phyloP scores from a whole-genome alignment of 371 early-diverging fungal genomes.

The Syncephalis plumigaleata region DNA sequence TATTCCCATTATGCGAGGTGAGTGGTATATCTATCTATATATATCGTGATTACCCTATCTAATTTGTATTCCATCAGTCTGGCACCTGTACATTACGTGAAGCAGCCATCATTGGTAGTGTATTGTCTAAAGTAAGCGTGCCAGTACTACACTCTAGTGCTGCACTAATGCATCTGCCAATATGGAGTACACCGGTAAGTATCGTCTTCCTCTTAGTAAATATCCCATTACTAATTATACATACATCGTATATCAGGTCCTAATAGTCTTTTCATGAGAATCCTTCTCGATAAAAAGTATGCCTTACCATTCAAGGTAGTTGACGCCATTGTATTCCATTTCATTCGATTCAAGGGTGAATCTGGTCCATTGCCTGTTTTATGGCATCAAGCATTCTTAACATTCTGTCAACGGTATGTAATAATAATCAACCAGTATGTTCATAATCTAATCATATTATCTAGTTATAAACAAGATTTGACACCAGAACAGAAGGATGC shows the following conservation, averaged over 20 bases:
- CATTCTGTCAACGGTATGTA: conserved; percentile 71
- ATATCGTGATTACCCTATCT: neutral
- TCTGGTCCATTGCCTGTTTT: conserved; percentile 80
- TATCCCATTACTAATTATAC: neutral
- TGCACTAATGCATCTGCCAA: conserved; percentile 86
- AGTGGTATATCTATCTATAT: neutral
- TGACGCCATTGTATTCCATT: conserved; percentile 88
- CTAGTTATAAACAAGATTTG: conserved; percentile 83
- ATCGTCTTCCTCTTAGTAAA: conserved; percentile 13
- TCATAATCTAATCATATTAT: neutral
- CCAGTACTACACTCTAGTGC: conserved; percentile 93
- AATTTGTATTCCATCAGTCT: conserved; percentile 10
- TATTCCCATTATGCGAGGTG: conserved; percentile 88
- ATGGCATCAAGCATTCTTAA: conserved; percentile 92
- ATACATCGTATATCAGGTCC: conserved; percentile 19
- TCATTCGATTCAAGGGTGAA: conserved; percentile 71
- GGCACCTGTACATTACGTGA: conserved; percentile 92
- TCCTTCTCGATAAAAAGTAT: conserved; percentile 94
- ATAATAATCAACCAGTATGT: neutral
- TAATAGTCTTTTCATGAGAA: conserved; percentile 82
- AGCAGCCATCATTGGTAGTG: conserved; percentile 89
- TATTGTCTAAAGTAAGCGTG: conserved; percentile 79
- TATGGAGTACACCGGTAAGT: conserved; percentile 81
- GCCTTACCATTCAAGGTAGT: conserved; percentile 94
- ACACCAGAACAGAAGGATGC: conserved; percentile 88